Evolutionary conservation across 2,329 filamentous ascomycete species (phyloP), one percentile per base, ranked within the genome.

Genomic region (Trichoderma atroviride): DNA sequence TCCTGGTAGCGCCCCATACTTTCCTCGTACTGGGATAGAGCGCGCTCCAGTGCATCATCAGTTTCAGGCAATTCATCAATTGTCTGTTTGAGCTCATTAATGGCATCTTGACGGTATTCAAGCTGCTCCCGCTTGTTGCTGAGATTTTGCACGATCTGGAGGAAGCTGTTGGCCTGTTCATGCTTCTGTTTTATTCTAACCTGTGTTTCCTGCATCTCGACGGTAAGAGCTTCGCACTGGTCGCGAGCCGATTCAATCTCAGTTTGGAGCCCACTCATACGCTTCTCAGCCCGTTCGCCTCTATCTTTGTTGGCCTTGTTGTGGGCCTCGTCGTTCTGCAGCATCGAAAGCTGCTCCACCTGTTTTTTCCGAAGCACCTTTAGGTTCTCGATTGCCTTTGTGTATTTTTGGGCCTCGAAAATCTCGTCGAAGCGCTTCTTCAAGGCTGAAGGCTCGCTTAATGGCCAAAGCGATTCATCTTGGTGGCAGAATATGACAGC

Each of bases 401-500:
- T 97, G 80, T 98, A 99, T 78, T 97, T 97, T 81, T 93, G 85
- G 1, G 96, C 96, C 80, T 98, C 96, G 74, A 99, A 99, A 13
- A 99, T 99, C 78, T 97, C 93, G 77, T 99, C 96, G 71, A 99
- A 99, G 64, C 90, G 91, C 79, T 96, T 96, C 81, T 99, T 99
- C 62, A 99, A 83, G 0, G 88, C 88, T 0, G 88, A 84, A 0
- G 96, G 93, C 75, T 97, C 93, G 77, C 93, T 96, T 86, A 99
- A 90, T 0, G 96, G 96, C 96, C 96, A 99, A 33, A 98, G 81
- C 31, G 95, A 97, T 74, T 99, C 96, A 78, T 99, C 96, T 78
- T 99, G 96, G 77, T 99, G 96, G 78, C 96, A 99, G 81, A 99
- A 99, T 74, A 99, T 97, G 78, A 99, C 96, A 70, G 91, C 92